A percentile compares a stretch with the other conserved stretches of the same genome.
phyloP scores from a whole-genome alignment of 2,329 filamentous ascomycete species.

The Parafenestella ontariensis region DNA sequence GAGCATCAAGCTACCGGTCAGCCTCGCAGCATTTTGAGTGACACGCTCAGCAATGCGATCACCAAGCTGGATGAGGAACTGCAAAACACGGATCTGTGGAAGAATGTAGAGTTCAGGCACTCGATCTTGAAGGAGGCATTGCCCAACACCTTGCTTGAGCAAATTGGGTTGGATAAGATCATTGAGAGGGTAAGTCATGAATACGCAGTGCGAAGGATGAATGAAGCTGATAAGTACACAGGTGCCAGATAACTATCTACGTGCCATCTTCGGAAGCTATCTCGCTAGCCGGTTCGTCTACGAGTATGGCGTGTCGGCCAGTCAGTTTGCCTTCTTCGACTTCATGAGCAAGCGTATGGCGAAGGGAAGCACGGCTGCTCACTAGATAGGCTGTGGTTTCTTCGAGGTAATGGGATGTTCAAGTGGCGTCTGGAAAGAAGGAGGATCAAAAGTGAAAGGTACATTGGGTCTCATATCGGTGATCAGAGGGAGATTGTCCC shows the following conservation, averaged over 20 bases:
- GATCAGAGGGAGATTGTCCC: not conserved
- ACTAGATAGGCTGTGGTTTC: not conserved
- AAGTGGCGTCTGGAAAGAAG: not conserved
- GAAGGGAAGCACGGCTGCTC: constrained; percentile 26
- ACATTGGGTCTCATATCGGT: not conserved
- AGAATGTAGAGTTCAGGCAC: constrained; percentile 77
- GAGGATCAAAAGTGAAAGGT: not conserved
- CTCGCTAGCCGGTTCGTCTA: constrained; percentile 96
- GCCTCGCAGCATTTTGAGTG: constrained; percentile 84
- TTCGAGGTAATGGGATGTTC: not conserved
- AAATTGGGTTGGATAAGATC: constrained; percentile 91
- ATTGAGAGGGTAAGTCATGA: constrained; percentile 70
- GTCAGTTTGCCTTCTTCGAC: constrained; percentile 98
- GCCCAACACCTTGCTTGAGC: constrained; percentile 80
- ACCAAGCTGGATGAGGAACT: constrained; percentile 97
- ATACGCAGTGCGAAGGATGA: not conserved
- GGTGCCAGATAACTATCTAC: constrained; percentile 89
- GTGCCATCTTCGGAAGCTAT: constrained; percentile 95
- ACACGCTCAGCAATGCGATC: constrained; percentile 89
- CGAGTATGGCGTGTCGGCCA: constrained; percentile 88
- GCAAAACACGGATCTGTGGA: constrained; percentile 91
- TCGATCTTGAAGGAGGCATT: constrained; percentile 85
- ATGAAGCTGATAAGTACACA: constrained; percentile 41
- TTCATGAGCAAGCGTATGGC: constrained; percentile 67
- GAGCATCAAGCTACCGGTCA: constrained; percentile 85